Base-by-base conservation (phyloP, 2,329 filamentous ascomycete species). In the Aspergillus proliferans region DNA sequence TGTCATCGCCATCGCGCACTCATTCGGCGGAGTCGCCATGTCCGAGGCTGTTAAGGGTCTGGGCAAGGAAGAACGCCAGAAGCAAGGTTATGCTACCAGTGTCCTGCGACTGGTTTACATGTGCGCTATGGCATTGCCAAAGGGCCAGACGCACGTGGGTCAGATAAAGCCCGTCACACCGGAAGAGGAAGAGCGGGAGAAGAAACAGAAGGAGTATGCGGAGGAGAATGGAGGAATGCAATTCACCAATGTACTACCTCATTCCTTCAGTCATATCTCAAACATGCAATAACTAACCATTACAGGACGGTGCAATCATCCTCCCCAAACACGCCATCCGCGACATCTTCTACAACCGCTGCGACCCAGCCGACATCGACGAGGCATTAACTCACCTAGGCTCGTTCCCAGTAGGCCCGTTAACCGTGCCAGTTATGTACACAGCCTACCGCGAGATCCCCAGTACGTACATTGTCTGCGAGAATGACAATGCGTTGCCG, bases 1-100 rank as follows among this genome's bases (percentile, higher is more conserved):
- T 7, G 62, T 68, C 21, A 56, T 68, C 36, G 43, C 60, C 1
- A 18, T 68, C 15, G 62, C 53, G 6, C 65, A 68, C 46, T 68
- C 65, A 6, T 68, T 67, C 45, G 64, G 65, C 3, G 65, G 65
- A 1, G 46, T 68, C 6, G 50, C 61, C 6, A 58, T 64, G 57
- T 61, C 59, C 6, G 63, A 66, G 38, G 59, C 52, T 8, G 59
- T 59, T 14, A 63, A 65, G 28, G 63, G 61, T 4, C 47, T 66
- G 9, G 61, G 62, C 6, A 61, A 59, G 47, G 43, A 52, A 9
- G 52, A 45, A 3, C 50, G 61, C n/a, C 49, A 52, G 5, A 49
- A 52, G 7, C 47, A 59, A 41, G 59, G 58, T 1, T 40, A 52
- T 3, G 24, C 56, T 21, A 44, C 48, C 0, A 55, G 56, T 4